phyloP scores from a whole-genome alignment of 345 rosid species.

The Xanthoceras sorbifolium region DNA sequence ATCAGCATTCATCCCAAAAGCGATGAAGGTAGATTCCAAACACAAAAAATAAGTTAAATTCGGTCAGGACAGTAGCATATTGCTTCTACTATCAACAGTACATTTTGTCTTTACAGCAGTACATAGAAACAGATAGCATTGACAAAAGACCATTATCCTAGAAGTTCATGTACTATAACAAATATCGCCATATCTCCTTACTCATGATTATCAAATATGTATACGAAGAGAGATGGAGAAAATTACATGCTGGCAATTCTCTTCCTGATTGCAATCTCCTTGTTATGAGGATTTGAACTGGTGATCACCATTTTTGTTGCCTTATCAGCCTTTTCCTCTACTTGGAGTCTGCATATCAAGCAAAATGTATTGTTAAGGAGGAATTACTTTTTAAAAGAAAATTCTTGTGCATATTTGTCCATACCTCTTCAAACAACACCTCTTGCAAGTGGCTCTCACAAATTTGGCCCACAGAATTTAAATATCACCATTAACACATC shows the following conservation, averaged over 20 bases:
- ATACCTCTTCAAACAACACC: slow-evolving; percentile 13
- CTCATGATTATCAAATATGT: slow-evolving; percentile 3
- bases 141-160: not conserved
- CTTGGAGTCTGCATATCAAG: not conserved
- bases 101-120: not conserved
- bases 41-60: not conserved
- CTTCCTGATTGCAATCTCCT: slow-evolving; percentile 71
- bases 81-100: not conserved
- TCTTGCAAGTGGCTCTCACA: not conserved
- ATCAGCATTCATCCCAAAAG: not conserved
- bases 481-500: not conserved
- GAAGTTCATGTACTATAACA: not conserved
- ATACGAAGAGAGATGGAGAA: not conserved
- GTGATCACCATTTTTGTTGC: slow-evolving; percentile 44
- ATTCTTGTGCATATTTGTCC: not conserved
- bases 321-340: slow-evolving; percentile 12
- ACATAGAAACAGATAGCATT: not conserved
- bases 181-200: not conserved
- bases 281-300: slow-evolving; percentile 53
- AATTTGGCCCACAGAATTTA: not conserved
- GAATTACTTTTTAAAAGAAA: not conserved
- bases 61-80: not conserved
- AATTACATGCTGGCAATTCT: slow-evolving; percentile 69
- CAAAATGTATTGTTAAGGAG: not conserved
- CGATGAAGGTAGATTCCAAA: not conserved